Base-by-base conservation (phyloP, 129 eudicot species). In the Helianthus tuberosus region DNA sequence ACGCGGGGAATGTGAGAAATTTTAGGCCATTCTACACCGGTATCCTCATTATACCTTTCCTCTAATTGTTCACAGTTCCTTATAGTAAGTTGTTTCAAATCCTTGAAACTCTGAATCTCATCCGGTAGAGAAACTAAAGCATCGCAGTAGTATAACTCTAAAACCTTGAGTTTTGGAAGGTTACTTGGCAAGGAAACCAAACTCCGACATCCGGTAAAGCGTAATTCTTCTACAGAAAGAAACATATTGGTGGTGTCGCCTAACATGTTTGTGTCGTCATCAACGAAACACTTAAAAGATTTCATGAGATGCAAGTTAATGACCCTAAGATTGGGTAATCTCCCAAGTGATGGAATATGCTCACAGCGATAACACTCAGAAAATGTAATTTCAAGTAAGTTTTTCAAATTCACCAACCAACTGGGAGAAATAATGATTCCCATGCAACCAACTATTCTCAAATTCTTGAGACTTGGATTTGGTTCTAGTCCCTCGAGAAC, bases 1-100 rank as follows among this genome's bases (percentile, higher is more conserved):
- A n/a, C n/a, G n/a, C n/a, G n/a, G 49, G 55, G 55, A 46, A 66
- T 20, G 72, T 68, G 73, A 12, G 73, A 68, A 68, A 68, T 68
- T 68, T 25, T 68, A 68, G 41, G 60, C 73, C 73, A 68, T 4
- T 27, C 73, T 8, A 36, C 73, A 48, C 60, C 60, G 7, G 3
- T 49, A 5, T 49, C 71, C 14, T 68, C 27, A 4, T 20, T 20
- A 20, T 20, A 20, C 23, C 23, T 20, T 20, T 20, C 23, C 23
- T 20, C 23, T n/a, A 62, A 10, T n/a, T 27, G 13, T 48, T 27
- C 3, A 6, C 73, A 68, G 6, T 3, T 2, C 1, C 0, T 1
- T 13, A 68, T 68, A 11, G 27, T 3, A 48, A 68, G 73, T 5
- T 7, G 3, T 2, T 29, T 50, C 12, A 68, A 23, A 14, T 68